phyloP scores from a whole-genome alignment of 2,329 filamentous ascomycete species.

The Rosellinia necatrix region DNA sequence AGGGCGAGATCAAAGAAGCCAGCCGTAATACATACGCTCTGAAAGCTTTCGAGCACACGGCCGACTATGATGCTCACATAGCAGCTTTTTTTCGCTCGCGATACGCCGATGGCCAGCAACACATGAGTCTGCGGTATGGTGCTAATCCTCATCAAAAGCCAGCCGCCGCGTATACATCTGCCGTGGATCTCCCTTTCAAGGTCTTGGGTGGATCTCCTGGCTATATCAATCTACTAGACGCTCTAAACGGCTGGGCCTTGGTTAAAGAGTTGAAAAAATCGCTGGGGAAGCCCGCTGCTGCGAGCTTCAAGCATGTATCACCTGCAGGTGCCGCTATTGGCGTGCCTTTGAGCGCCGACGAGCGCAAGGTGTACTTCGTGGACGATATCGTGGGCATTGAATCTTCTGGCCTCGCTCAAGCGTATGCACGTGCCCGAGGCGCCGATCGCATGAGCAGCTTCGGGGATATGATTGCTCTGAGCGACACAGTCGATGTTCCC shows the following conservation, averaged over 20 bases:
- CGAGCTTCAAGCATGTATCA: slow-evolving; percentile 99
- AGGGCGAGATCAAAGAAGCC: slow-evolving; percentile 82
- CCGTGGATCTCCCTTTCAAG: slow-evolving; percentile 87
- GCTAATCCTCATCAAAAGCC: slow-evolving; percentile 99
- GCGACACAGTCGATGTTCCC: slow-evolving; percentile 84
- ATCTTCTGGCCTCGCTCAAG: slow-evolving; percentile 83
- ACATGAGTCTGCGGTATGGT: slow-evolving; percentile 87
- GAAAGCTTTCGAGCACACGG: slow-evolving; percentile 98
- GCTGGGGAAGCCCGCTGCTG: slow-evolving; percentile 85
- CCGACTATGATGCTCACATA: slow-evolving; percentile 94
- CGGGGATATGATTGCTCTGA: slow-evolving; percentile 93
- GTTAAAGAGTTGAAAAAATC: slow-evolving; percentile 95
- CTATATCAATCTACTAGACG: slow-evolving; percentile 97
- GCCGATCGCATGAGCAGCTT: slow-evolving; percentile 99
- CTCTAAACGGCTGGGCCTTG: slow-evolving; percentile 93
- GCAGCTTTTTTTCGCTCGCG: slow-evolving; percentile 97
- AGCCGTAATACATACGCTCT: slow-evolving; percentile 89
- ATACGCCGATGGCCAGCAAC: slow-evolving; percentile 86
- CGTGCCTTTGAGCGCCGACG: slow-evolving; percentile 79
- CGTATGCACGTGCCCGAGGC: slow-evolving; percentile 92
- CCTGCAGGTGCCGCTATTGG: slow-evolving; percentile 95
- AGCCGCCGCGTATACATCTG: slow-evolving; percentile 78
- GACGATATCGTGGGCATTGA: slow-evolving; percentile 92
- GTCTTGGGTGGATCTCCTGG: slow-evolving; percentile 87
- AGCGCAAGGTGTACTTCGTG: slow-evolving; percentile 98